phyloP scores from a whole-genome alignment of 345 rosid genomes.

The Melaleuca quinquenervia region DNA sequence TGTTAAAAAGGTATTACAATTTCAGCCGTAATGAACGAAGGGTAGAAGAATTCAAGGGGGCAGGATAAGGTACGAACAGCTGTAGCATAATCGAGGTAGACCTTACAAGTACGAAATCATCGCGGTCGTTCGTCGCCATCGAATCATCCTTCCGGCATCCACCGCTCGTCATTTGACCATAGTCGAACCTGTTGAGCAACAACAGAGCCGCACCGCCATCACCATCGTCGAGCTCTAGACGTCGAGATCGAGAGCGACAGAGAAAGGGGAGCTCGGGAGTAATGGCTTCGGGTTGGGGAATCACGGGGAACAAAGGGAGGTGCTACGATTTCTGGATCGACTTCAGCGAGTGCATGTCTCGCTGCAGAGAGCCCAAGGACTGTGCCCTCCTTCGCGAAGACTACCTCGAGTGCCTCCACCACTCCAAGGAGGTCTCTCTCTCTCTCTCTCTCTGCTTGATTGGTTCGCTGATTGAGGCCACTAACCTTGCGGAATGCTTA shows the following conservation, averaged over 20 bases:
- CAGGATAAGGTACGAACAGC: not conserved
- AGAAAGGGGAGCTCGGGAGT: not conserved
- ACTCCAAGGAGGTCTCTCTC: constrained; percentile 75
- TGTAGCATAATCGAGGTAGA: not conserved
- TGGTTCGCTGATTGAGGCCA: not conserved
- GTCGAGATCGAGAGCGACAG: not conserved
- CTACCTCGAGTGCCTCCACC: constrained; percentile 98
- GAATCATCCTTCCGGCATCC: not conserved
- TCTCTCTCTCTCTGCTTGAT: not conserved
- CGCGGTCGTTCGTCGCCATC: not conserved
- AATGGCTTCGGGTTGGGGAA: constrained; percentile 99
- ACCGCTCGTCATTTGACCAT: not conserved
- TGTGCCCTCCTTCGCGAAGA: constrained; percentile 85
- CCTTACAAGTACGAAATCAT: not conserved
- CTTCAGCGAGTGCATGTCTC: constrained; percentile 95
- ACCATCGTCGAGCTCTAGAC: not conserved
- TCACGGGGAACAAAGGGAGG: constrained; percentile 85
- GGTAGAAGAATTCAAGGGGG: not conserved
- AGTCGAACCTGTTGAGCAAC: not conserved
- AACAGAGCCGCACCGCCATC: not conserved
- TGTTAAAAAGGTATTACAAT: not conserved
- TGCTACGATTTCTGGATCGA: constrained; percentile 90
- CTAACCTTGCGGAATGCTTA: not conserved
- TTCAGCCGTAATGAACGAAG: not conserved
- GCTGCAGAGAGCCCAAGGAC: constrained; percentile 92